phyloP scores from a whole-genome alignment of 2,329 filamentous ascomycete genomes.

The Rhynchosporium secalis region DNA sequence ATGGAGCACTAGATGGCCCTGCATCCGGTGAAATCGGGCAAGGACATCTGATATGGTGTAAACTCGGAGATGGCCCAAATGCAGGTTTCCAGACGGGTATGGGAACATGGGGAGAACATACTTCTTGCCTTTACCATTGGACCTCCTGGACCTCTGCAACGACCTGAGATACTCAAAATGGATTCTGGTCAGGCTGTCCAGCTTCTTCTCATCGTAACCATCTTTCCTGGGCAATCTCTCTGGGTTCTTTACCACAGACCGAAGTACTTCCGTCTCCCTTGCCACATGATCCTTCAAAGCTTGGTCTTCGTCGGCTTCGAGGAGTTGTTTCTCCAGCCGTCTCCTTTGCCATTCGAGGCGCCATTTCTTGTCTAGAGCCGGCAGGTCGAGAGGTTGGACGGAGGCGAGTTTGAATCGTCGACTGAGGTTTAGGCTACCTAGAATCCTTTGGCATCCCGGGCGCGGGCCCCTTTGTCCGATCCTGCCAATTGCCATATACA shows the following conservation, averaged over 20 bases:
- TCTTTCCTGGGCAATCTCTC: neutral
- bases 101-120: slow-evolving; percentile 93
- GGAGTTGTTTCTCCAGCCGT: neutral
- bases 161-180: neutral
- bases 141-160: neutral
- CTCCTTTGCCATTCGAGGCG: slow-evolving; percentile 27
- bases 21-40: slow-evolving; percentile 72
- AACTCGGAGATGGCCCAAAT: slow-evolving; percentile 83
- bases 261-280: no score
- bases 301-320: no score
- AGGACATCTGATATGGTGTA: slow-evolving; percentile 90
- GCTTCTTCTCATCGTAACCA: neutral
- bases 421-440: neutral
- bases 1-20: slow-evolving; percentile 73
- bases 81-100: slow-evolving; percentile 83
- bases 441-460: neutral
- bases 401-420: neutral
- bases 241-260: no score
- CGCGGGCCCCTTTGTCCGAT: slow-evolving; percentile 14
- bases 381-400: slow-evolving; percentile 26
- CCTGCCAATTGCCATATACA: slow-evolving; percentile 22
- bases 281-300: no score
- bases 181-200: neutral
- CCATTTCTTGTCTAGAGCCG: slow-evolving; percentile 36
- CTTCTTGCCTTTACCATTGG: slow-evolving; percentile 40